These are phyloP conservation scores for Heteromeles arbutifolia DNA, from an alignment of 306 rosid genomes.

Conservation along the genomic window DNA sequence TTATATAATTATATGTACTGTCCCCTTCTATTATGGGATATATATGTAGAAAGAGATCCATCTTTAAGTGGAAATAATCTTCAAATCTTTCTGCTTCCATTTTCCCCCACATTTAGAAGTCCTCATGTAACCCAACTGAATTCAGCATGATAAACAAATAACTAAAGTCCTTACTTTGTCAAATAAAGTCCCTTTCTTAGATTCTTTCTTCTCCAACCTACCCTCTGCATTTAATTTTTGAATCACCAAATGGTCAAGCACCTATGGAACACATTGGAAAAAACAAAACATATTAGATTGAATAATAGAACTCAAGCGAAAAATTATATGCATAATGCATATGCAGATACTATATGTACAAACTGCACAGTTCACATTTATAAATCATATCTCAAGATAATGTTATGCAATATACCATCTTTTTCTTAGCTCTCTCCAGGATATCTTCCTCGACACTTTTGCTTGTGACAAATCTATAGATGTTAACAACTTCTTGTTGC, in stretches of 20 bases:
- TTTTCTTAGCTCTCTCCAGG: constrained; percentile 95
- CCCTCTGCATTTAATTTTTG: constrained; percentile 99
- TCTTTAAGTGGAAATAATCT: constrained; percentile 3
- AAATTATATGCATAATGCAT: constrained; percentile 1
- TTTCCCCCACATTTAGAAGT: neutral
- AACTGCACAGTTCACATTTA: neutral
- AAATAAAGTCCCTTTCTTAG: constrained; percentile 79
- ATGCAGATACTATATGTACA: neutral
- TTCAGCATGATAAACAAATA: constrained; percentile 6
- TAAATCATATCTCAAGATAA: neutral
- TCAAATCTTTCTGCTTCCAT: neutral
- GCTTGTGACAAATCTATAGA: constrained; percentile 96
- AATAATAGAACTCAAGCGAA: constrained; percentile 6
- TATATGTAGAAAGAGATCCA: neutral
- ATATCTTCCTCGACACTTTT: constrained; percentile 99
- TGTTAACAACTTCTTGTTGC: constrained; percentile 97
- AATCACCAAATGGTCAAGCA: constrained; percentile 98
- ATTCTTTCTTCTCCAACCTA: constrained; percentile 92
- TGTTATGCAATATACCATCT: constrained; percentile 56
- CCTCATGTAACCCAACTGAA: neutral
- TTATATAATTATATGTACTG: neutral
- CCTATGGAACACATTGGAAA: constrained; percentile 45
- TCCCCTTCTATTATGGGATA: neutral
- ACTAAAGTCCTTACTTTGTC: constrained; percentile 69
- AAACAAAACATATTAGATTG: constrained; percentile 20